These are phyloP conservation scores for Letharia columbiana DNA, from an alignment of 495 filamentous ascomycete genomes.

Conservation along the genomic window DNA sequence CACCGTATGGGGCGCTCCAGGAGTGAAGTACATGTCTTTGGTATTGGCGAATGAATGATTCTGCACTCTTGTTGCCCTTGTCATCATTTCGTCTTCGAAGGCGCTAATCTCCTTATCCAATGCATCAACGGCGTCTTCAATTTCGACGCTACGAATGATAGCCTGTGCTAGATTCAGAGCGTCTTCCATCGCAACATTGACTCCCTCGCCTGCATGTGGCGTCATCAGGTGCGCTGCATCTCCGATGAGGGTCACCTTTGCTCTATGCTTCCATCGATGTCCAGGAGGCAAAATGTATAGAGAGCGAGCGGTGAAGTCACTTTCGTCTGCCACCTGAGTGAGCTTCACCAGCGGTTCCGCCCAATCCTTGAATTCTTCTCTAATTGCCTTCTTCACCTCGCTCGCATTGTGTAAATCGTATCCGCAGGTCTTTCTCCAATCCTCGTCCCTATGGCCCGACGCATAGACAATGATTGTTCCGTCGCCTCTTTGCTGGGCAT, in stretches of 20 bases:
- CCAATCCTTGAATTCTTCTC: slow-evolving; percentile 27
- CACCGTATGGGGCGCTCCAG: slow-evolving; percentile 16
- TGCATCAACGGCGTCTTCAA: background rate
- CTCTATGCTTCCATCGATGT: slow-evolving; percentile 36
- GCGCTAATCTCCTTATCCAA: slow-evolving; percentile 11
- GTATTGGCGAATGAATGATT: slow-evolving; percentile 15
- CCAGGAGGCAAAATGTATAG: slow-evolving; percentile 48
- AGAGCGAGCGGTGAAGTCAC: slow-evolving; percentile 20
- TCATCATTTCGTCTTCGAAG: slow-evolving; percentile 21
- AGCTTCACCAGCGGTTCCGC: slow-evolving; percentile 23
- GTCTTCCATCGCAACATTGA: slow-evolving; percentile 52
- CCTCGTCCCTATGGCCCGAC: slow-evolving; percentile 26
- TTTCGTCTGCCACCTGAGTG: slow-evolving; percentile 18
- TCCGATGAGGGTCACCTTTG: slow-evolving; percentile 46
- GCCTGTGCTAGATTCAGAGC: slow-evolving; percentile 46
- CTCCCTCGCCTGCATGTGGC: slow-evolving; percentile 51
- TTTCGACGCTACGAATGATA: slow-evolving; percentile 26
- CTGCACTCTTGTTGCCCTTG: slow-evolving; percentile 14
- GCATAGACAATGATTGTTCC: slow-evolving; percentile 36
- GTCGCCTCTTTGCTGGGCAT: slow-evolving; percentile 40
- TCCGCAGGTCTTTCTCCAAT: slow-evolving; percentile 35
- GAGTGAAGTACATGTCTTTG: slow-evolving; percentile 19
- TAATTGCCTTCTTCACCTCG: slow-evolving; percentile 19
- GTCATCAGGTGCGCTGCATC: slow-evolving; percentile 58
- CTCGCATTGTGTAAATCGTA: slow-evolving; percentile 21